phyloP scores from a whole-genome alignment of 2,329 filamentous ascomycete genomes.

The Trichoderma koningii region DNA sequence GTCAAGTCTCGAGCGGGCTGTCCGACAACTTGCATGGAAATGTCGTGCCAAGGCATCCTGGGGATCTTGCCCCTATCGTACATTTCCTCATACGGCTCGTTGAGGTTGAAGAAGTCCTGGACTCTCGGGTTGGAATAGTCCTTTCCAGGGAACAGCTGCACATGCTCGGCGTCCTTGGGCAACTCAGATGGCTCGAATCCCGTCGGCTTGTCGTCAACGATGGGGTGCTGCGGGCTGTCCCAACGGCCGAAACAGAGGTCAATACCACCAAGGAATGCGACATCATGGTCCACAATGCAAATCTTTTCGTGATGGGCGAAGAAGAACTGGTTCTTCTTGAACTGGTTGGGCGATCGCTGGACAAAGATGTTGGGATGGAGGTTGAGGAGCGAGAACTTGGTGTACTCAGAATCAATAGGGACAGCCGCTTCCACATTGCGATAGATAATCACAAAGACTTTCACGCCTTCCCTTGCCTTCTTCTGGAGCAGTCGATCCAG shows the following conservation, averaged over 20 bases:
- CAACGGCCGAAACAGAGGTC: constrained; percentile 96
- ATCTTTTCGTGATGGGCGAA: constrained; percentile 99
- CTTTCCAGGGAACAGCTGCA: constrained; percentile 95
- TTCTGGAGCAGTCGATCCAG: constrained; percentile 89
- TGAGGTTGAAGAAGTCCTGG: constrained; percentile 89
- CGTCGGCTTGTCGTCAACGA: constrained; percentile 91
- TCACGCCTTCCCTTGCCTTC: constrained; percentile 93
- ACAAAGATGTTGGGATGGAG: constrained; percentile 96
- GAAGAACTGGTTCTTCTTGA: constrained; percentile 99
- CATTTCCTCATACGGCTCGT: constrained; percentile 98
- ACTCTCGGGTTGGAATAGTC: constrained; percentile 97
- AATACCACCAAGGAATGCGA: constrained; percentile 93
- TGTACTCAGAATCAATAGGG: constrained; percentile 97
- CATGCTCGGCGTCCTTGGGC: constrained; percentile 89
- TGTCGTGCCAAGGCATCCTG: constrained; percentile 98
- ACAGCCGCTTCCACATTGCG: constrained; percentile 96
- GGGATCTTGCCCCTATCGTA: constrained; percentile 88
- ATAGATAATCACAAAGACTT: constrained; percentile 97
- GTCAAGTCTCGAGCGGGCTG: constrained; percentile 93
- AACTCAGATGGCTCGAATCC: constrained; percentile 78
- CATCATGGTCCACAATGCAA: constrained; percentile 93
- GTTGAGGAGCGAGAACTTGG: constrained; percentile 93
- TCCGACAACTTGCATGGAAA: constrained; percentile 95
- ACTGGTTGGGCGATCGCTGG: constrained; percentile 93
- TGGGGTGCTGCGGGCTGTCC: constrained; percentile 91